Evolutionary conservation across 345 rosid genomes (phyloP).

Genomic region (Gynandropsis gynandra): DNA sequence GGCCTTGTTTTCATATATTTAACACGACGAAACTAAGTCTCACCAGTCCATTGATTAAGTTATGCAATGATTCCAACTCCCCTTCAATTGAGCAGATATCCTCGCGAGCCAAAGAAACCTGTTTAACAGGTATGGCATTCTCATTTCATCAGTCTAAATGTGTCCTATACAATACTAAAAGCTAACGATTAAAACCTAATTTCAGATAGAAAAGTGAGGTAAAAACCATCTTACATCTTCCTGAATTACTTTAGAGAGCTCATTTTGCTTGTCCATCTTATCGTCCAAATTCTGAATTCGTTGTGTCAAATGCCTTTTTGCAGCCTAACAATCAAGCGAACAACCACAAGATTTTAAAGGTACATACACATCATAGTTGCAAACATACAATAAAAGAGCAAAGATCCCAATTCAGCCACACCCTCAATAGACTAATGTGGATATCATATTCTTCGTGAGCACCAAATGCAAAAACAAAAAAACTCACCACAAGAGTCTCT

Average conservation of each 20-base stretch:
- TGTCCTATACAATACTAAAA: conserved; percentile 8
- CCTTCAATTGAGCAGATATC: conserved; percentile 47
- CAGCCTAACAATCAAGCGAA: conserved; percentile 42
- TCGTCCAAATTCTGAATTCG: conserved; percentile 72
- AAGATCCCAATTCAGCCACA: neutral
- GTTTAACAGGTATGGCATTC: conserved; percentile 19
- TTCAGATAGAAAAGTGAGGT: neutral
- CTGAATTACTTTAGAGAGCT: conserved; percentile 61
- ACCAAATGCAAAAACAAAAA: neutral
- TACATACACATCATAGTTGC: neutral
- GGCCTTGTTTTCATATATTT: conserved; percentile 8
- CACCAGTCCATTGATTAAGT: conserved; percentile 63
- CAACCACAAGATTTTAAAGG: neutral
- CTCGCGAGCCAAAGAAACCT: conserved; percentile 55
- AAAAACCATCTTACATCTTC: conserved; percentile 28
- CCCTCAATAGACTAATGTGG: too few relatives aligned
- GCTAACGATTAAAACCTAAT: conserved; percentile 4
- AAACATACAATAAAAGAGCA: too few relatives aligned
- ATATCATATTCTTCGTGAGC: conserved; percentile 7
- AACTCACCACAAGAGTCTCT: conserved; percentile 68
- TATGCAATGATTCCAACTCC: conserved; percentile 52
- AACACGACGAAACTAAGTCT: conserved; percentile 23
- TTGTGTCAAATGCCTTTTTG: conserved; percentile 81
- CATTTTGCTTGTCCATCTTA: conserved; percentile 76
- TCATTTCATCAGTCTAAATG: neutral